Conservation (phyloP, 345 rosid species). For the Linum tenue region DNA sequence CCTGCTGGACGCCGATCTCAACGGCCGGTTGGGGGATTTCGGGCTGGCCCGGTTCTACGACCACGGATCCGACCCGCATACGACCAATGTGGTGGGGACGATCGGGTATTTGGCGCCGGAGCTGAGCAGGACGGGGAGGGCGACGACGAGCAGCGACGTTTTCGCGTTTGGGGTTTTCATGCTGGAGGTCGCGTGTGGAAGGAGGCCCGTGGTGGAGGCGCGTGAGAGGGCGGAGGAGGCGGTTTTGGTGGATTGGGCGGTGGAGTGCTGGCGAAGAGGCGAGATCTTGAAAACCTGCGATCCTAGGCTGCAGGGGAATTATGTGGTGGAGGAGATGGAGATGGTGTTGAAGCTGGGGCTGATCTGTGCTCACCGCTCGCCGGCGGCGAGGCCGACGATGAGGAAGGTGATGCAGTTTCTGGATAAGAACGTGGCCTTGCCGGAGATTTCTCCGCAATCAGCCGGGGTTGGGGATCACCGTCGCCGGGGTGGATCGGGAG, state of each 20-base stretch:
- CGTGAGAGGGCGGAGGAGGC: background rate
- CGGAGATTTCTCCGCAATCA: conserved; percentile 5
- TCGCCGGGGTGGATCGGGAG: background rate
- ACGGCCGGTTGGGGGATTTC: conserved; percentile 16
- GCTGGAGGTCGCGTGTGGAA: conserved; percentile 18
- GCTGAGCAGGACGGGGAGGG: conserved; percentile 8
- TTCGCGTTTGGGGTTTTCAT: conserved; percentile 13
- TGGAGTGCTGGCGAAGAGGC: conserved; percentile 11
- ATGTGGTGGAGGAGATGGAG: conserved; percentile 11
- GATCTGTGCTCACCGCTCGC: conserved; percentile 3
- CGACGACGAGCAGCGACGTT: conserved; percentile 13
- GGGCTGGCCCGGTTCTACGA: conserved; percentile 17
- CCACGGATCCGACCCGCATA: conserved; percentile 17
- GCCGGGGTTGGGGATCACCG: background rate
- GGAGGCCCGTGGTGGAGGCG: conserved; percentile 6
- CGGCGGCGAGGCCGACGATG: conserved; percentile 15
- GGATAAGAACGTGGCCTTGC: conserved; percentile 4
- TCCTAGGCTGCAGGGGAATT: conserved; percentile 11
- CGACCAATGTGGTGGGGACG: conserved; percentile 19
- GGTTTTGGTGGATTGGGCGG: conserved; percentile 14
- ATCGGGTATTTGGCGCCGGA: conserved; percentile 17
- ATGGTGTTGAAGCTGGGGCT: conserved; percentile 15
- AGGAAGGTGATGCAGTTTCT: conserved; percentile 16
- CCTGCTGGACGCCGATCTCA: conserved; percentile 14
- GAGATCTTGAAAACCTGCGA: conserved; percentile 9